Evolutionary conservation across 1,139 yeast genomes (phyloP).

Genomic region (Suhomyces ambrosiae): DNA sequence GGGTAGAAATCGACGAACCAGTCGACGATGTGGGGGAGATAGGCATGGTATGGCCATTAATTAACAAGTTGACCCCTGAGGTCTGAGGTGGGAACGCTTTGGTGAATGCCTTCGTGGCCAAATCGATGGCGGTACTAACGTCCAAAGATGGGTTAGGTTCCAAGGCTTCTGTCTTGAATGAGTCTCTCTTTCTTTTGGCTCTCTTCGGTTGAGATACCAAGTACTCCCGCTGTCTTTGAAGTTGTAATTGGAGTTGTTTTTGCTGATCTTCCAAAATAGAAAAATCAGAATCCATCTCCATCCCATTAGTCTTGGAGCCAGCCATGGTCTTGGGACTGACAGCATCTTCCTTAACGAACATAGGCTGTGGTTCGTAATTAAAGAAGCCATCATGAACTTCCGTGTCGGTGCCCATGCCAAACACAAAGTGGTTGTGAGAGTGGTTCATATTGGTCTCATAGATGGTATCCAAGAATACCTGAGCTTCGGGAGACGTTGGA

Average conservation of each 20-base stretch:
- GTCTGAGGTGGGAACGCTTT: constrained; percentile 6
- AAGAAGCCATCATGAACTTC: constrained; percentile 11
- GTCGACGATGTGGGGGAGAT: constrained; percentile 8
- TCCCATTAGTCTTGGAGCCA: not conserved
- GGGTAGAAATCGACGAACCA: constrained; percentile 9
- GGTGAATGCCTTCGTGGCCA: constrained; percentile 16
- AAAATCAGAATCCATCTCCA: constrained; percentile 5
- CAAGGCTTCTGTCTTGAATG: constrained; percentile 4
- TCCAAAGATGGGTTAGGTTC: constrained; percentile 12
- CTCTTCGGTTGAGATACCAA: not conserved
- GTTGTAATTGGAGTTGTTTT: constrained; percentile 8
- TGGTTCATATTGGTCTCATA: not conserved
- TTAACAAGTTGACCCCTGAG: constrained; percentile 2
- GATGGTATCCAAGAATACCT: constrained; percentile 5
- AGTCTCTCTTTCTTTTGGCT: constrained; percentile 1
- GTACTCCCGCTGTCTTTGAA: constrained; percentile 5
- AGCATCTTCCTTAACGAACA: constrained; percentile 1
- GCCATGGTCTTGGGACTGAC: not conserved
- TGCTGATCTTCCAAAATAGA: constrained; percentile 9
- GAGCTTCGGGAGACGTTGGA: constrained; percentile 9
- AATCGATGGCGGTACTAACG: constrained; percentile 17
- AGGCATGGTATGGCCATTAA: constrained; percentile 4
- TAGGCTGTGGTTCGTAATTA: constrained; percentile 7
- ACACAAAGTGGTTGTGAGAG: not conserved
- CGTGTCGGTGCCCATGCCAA: not conserved